Evolutionary conservation across 2,329 filamentous ascomycete species (phyloP), one percentile per base, ranked within the genome.

Genomic region (Chrysoporthe deuterocubensis): DNA sequence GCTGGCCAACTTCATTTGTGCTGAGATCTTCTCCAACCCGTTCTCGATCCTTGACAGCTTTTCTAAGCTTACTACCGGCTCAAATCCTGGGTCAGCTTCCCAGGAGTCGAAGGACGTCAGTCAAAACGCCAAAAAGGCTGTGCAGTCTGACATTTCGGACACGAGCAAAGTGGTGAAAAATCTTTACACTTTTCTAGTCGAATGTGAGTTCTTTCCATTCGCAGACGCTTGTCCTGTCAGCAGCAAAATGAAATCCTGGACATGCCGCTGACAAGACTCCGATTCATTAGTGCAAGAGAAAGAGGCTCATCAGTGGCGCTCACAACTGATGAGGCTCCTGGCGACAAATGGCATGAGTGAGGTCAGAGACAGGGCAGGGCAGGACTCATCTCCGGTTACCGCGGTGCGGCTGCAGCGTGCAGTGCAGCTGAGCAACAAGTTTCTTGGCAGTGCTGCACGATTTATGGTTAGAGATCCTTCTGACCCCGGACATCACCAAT

Each of bases 1-100:
- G 40, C 57, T 60, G 32, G 57, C 57, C 11, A 40, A 44, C 14
- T 60, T 60, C 11, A 32, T 60, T n/a, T 60, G 40, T 9, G 40
- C 57, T n/a, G 57, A 43, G 37, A 60, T 60, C 11, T 44, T 60
- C 44, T 40, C 37, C 34, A 60, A 14, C 21, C 57, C 57, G 4
- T 60, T 60, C 21, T 26, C 57, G 40, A 60, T 60, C 32, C 57
- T 60, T 44, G 57, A 60, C 21, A 60, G 57, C 21, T 9, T 60
- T 16, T 26, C 57, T 2, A n/a, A 21, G 4, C 57, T 60, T 11
- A 26, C 57, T 16, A 1, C 40, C 21, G 44, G 40, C 57, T 21
- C 18, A 26, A 57, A 42, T 11, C 14, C 57, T 16, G 56, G 18
- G 40, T 18, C 57, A 9, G n/a, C 57, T 14, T 26, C 14, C 8